Percentiles rank a stretch among this genome's conserved stretches.
Evolutionary conservation across 805 yeast species (phyloP).

Genomic region (Sungouiella blattae): DNA sequence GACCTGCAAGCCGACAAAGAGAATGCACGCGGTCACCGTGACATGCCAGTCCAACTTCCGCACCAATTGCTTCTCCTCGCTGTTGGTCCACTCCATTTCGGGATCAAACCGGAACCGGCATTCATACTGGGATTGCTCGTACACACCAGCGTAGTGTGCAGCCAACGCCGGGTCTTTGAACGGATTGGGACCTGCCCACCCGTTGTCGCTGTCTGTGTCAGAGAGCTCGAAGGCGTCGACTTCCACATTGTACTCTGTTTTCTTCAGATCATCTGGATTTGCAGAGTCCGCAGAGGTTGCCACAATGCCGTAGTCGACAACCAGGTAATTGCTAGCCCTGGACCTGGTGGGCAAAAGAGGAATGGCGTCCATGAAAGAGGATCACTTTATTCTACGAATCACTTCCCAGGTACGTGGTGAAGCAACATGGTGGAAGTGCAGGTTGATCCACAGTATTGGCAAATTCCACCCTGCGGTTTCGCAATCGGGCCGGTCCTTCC

Average conservation of each 20-base stretch:
- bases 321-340: too few species aligned
- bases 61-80: conserved; percentile 48
- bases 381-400: too few species aligned
- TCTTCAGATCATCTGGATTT: conserved; percentile 3
- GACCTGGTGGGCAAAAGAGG: too few species aligned
- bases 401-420: too few species aligned
- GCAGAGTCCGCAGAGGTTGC: too few species aligned
- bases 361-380: too few species aligned
- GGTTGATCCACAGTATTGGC: too few species aligned
- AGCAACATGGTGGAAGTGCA: too few species aligned
- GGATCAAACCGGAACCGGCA: conserved; percentile 57
- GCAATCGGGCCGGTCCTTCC: too few species aligned
- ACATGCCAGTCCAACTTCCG: conserved; percentile 56
- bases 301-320: neutral
- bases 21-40: conserved; percentile 53
- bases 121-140: conserved; percentile 51
- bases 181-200: conserved; percentile 7
- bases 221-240: conserved; percentile 4
- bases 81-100: conserved; percentile 46
- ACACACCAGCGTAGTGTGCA: conserved; percentile 41
- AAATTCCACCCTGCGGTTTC: too few species aligned
- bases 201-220: conserved; percentile 10
- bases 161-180: conserved; percentile 46
- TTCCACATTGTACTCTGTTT: neutral
- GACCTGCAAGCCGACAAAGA: conserved; percentile 57